These are phyloP conservation scores for Stemphylium vesicarium DNA, from an alignment of 2,329 filamentous ascomycete genomes.

Conservation along the genomic window DNA sequence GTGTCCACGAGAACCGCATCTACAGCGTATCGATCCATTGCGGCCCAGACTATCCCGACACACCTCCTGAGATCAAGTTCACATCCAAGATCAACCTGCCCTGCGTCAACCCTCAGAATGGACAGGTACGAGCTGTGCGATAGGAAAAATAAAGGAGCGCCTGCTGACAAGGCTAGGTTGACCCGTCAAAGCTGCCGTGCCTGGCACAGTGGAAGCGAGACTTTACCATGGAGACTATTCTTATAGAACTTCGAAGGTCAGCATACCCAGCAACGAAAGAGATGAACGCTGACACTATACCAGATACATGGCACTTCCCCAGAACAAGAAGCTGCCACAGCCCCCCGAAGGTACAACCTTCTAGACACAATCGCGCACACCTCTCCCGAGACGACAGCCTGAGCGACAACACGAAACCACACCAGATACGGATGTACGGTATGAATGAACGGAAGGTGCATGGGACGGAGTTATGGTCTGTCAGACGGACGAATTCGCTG, in stretches of 20 bases:
- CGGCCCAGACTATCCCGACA: slow-evolving; percentile 85
- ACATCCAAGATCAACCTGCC: slow-evolving; percentile 96
- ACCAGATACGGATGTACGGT: slow-evolving; percentile 7
- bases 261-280: slow-evolving; percentile 21
- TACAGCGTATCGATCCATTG: slow-evolving; percentile 98
- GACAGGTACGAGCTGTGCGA: slow-evolving; percentile 62
- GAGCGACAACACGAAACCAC: not conserved
- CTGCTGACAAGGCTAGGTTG: slow-evolving; percentile 64
- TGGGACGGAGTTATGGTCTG: slow-evolving; percentile 39
- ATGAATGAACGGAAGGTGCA: slow-evolving; percentile 31
- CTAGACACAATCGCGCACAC: slow-evolving; percentile 17
- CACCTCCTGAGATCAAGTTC: slow-evolving; percentile 88
- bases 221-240: slow-evolving; percentile 92
- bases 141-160: not conserved
- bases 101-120: slow-evolving; percentile 81
- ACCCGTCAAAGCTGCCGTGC: slow-evolving; percentile 82
- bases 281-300: slow-evolving; percentile 8
- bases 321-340: slow-evolving; percentile 94
- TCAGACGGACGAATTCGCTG: slow-evolving; percentile 15
- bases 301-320: slow-evolving; percentile 90
- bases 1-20: slow-evolving; percentile 97
- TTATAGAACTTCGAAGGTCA: slow-evolving; percentile 83
- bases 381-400: not conserved
- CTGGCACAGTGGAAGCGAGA: slow-evolving; percentile 89
- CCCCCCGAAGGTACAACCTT: slow-evolving; percentile 83